Conservation (phyloP, 2,329 filamentous ascomycete genomes). For the Chaetomium olivaceum region DNA sequence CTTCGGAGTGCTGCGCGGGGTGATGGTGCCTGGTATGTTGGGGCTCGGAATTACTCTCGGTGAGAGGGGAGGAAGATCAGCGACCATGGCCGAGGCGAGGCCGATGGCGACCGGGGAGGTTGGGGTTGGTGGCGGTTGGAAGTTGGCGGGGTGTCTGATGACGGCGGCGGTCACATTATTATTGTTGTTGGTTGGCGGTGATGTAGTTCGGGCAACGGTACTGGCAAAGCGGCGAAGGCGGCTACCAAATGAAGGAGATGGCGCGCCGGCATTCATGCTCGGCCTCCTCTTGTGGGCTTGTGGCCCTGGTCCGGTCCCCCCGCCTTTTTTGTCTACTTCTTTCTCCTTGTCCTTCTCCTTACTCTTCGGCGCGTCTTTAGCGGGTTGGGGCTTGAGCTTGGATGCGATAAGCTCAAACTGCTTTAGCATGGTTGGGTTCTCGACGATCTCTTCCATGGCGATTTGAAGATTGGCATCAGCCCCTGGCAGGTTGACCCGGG, state of each 20-base stretch:
- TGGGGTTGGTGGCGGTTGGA: constrained; percentile 12
- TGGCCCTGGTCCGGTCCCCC: not conserved
- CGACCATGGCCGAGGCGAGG: constrained; percentile 30
- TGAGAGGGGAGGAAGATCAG: constrained; percentile 30
- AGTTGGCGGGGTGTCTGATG: constrained; percentile 6
- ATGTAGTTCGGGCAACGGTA: constrained; percentile 28
- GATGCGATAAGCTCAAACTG: constrained; percentile 49
- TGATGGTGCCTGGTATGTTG: constrained; percentile 2
- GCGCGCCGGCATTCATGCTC: constrained; percentile 26
- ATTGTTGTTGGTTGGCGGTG: constrained; percentile 18
- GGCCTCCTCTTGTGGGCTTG: constrained; percentile 25
- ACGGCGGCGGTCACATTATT: not conserved
- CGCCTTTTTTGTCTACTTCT: constrained; percentile 1
- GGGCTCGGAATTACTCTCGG: constrained; percentile 26
- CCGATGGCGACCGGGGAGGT: constrained; percentile 28
- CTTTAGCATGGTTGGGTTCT: constrained; percentile 50
- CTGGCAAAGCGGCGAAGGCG: constrained; percentile 33
- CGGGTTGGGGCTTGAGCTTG: constrained; percentile 28
- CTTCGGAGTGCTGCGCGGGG: not conserved
- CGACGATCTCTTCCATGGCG: constrained; percentile 51
- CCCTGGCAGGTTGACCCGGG: constrained; percentile 41
- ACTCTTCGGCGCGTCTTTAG: constrained; percentile 26
- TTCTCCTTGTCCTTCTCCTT: constrained; percentile 26
- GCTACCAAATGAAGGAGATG: constrained; percentile 24
- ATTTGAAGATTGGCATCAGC: constrained; percentile 43